Evolutionary conservation across 257 asterid species (phyloP), one percentile per base, ranked within the genome.

Genomic region (Anisodus acutangulus): DNA sequence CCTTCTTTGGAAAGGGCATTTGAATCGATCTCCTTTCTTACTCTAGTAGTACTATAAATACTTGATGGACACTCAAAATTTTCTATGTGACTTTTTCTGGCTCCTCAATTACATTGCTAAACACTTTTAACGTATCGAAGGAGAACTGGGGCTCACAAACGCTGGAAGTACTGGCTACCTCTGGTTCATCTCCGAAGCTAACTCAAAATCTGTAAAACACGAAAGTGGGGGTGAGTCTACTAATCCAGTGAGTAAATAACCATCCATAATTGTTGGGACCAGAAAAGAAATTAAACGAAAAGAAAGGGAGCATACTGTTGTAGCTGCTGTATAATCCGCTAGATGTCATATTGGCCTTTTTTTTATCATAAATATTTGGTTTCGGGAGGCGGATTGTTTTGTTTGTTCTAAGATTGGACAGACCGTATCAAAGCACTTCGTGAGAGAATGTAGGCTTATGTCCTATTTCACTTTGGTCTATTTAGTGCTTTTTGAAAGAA

Each of bases 401-500:
- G 9, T 45, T 71, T 71, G 72, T 45, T 43, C 39, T 71, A 19
- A 47, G 58, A 47, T n/a, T 45, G 79, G 58, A 45, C 57, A 71
- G 17, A 71, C 54, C 1, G 12, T 69, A 41, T 71, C 6, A 19
- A 49, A 71, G 1, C 55, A 45, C 58, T 45, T 9, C 26, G 79
- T n/a, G 39, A 71, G 39, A 26, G 39, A 71, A n/a, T 45, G 16
- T 72, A 19, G n/a, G 59, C 12, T 19, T 49, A 45, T 12, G 22
- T 51, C 80, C 60, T 9, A 17, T 72, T 72, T 72, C 60, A 10
- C 35, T 72, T 72, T n/a, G 79, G 54, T 72, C 11, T 45, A 47
- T 47, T 10, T 72, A 45, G 59, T 72, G 80, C 19, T 45, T 72
- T 26, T 19, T 72, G 80, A 72, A 19, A 19, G 80, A 72, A 72